Percentiles rank a stretch among this genome's conserved stretches.
Evolutionary conservation across 768 basidiomycete species (phyloP).

Genomic region (Mycena crocata): DNA sequence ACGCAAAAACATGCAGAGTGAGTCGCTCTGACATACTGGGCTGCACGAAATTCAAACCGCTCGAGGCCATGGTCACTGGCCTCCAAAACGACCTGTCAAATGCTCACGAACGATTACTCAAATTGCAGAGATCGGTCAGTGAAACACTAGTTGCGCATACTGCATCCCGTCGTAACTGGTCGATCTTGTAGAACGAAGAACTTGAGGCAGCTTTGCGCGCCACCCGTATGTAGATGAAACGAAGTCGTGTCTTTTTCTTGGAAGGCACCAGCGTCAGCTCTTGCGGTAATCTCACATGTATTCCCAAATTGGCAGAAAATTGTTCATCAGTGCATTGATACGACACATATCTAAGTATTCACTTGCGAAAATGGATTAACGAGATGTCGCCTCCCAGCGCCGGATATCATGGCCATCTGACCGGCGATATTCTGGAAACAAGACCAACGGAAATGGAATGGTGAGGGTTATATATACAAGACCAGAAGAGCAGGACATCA

Average conservation of each 20-base stretch:
- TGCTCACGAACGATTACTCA: slow-evolving; percentile 70
- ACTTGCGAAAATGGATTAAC: slow-evolving; percentile 26
- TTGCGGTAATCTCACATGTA: no score
- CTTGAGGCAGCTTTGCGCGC: slow-evolving; percentile 9
- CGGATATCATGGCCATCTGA: background rate
- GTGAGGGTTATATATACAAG: slow-evolving; percentile 45
- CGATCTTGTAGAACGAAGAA: slow-evolving; percentile 12
- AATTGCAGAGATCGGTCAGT: slow-evolving; percentile 76
- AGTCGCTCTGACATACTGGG: background rate
- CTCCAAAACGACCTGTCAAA: slow-evolving; percentile 74
- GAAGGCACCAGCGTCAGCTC: background rate
- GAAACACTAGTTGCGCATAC: background rate
- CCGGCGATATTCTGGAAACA: slow-evolving; percentile 13
- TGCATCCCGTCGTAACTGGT: background rate
- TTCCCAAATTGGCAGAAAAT: no score
- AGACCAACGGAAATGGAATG: slow-evolving; percentile 31
- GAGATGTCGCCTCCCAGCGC: slow-evolving; percentile 4
- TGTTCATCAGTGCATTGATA: slow-evolving; percentile 24
- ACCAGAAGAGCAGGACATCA: slow-evolving; percentile 46
- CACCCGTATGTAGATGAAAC: background rate
- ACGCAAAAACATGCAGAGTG: slow-evolving; percentile 83
- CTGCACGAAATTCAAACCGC: background rate
- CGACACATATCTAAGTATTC: slow-evolving; percentile 28
- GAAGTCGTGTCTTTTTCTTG: slow-evolving; percentile 8
- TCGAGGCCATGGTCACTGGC: slow-evolving; percentile 78